Evolutionary conservation across 2,329 filamentous ascomycete species (phyloP).

Genomic region (Neopestalotiopsis sp.): DNA sequence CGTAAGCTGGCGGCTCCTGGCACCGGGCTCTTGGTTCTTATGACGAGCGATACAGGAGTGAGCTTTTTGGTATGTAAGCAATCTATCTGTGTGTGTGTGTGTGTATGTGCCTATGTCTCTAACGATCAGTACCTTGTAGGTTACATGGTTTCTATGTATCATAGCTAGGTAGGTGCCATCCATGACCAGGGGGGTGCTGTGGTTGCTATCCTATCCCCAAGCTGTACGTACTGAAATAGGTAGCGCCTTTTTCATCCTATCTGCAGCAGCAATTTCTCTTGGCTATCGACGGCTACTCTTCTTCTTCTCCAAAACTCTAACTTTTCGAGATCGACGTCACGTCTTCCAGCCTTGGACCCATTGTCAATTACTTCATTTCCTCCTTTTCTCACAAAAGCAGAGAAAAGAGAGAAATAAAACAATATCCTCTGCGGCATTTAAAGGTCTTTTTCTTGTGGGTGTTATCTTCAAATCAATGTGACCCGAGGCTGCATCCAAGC

Average conservation of each 20-base stretch:
- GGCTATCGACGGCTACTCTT: background rate
- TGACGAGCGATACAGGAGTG: too few relatives aligned
- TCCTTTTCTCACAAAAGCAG: background rate
- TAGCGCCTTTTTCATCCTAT: background rate
- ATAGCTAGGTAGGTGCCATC: background rate
- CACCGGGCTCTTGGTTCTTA: too few relatives aligned
- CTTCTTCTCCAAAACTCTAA: background rate
- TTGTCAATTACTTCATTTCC: background rate
- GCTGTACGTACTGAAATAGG: background rate
- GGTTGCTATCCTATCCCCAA: background rate
- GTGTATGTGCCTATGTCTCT: background rate
- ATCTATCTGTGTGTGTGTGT: background rate
- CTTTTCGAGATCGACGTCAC: slow-evolving; percentile 2
- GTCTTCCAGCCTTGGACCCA: background rate
- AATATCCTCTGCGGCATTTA: slow-evolving; percentile 7
- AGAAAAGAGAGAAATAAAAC: background rate
- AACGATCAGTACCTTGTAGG: too few relatives aligned
- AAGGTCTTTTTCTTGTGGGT: background rate
- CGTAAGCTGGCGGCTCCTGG: too few relatives aligned
- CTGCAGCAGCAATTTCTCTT: slow-evolving; percentile 14
- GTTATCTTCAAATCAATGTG: background rate
- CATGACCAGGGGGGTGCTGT: background rate
- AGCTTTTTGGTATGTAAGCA: background rate
- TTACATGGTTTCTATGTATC: background rate
- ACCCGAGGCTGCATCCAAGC: slow-evolving; percentile 15